Percentiles rank a stretch among this genome's conserved stretches.
phyloP scores from a whole-genome alignment of 2,329 filamentous ascomycete genomes.

The Domatiomyces catenatus region DNA sequence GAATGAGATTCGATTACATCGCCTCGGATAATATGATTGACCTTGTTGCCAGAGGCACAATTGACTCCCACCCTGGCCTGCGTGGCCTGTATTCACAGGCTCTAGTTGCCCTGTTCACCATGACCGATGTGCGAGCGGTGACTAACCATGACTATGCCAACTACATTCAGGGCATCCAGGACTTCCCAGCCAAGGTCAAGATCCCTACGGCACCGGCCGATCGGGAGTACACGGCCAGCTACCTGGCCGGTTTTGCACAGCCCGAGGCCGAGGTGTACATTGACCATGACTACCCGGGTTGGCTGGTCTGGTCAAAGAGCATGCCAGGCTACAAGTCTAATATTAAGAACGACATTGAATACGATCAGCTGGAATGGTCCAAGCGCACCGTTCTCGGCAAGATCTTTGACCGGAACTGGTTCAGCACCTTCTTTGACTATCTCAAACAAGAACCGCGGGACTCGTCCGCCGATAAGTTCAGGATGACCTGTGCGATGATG shows the following conservation, averaged over 20 bases:
- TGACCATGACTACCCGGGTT: conserved; percentile 82
- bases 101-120: conserved; percentile 64
- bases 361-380: conserved; percentile 63
- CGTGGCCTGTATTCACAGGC: conserved; percentile 68
- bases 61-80: conserved; percentile 78
- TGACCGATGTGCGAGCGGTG: conserved; percentile 70
- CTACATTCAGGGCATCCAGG: conserved; percentile 67
- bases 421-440: conserved; percentile 74
- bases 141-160: conserved; percentile 79
- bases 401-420: conserved; percentile 69
- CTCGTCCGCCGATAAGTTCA: conserved; percentile 64
- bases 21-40: conserved; percentile 70
- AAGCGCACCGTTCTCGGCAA: conserved; percentile 66
- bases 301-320: conserved; percentile 85
- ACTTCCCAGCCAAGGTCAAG: conserved; percentile 59
- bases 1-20: conserved; percentile 78
- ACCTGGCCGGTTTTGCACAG: conserved; percentile 61
- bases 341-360: conserved; percentile 50
- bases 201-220: conserved; percentile 61
- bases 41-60: conserved; percentile 64
- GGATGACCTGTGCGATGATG: conserved; percentile 73
- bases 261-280: conserved; percentile 75
- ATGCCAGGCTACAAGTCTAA: conserved; percentile 68
- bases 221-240: conserved; percentile 61
- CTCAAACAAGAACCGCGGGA: conserved; percentile 94